Percentiles rank a stretch among this genome's conserved stretches.
Conservation (phyloP, 176 grass and related monocot genomes). For the Raddia distichophylla region DNA sequence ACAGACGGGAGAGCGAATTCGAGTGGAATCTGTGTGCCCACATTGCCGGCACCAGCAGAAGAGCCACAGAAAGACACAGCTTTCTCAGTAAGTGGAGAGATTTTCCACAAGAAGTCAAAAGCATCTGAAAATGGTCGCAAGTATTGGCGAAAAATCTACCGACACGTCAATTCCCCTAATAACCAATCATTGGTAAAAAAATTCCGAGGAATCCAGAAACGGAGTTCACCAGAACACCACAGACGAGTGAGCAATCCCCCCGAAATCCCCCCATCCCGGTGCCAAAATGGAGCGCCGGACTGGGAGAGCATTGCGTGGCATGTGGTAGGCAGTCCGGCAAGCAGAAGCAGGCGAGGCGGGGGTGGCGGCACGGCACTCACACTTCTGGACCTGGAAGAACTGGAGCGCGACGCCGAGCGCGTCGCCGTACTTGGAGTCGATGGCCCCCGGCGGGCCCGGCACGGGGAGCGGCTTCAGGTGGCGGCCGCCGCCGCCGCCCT, state of each 20-base stretch:
- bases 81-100: background rate
- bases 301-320: background rate
- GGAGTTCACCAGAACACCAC: background rate
- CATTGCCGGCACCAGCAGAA: background rate
- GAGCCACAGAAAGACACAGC: background rate
- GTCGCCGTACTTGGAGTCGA: slow-evolving; percentile 82
- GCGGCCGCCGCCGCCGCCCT: slow-evolving; percentile 32
- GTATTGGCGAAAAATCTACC: slow-evolving; percentile 1
- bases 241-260: background rate
- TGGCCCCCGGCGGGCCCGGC: slow-evolving; percentile 77
- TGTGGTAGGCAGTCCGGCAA: background rate
- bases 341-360: background rate
- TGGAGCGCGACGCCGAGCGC: slow-evolving; percentile 88
- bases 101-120: background rate
- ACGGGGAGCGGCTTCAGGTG: slow-evolving; percentile 75
- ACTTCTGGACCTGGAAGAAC: slow-evolving; percentile 95
- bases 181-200: background rate
- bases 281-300: background rate
- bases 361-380: slow-evolving; percentile 37
- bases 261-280: background rate
- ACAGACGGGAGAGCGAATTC: background rate
- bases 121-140: background rate
- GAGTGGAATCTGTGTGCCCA: slow-evolving; percentile 9
- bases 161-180: background rate
- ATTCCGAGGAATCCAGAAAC: background rate